Evolutionary conservation across 1,284 basidiomycete species (phyloP).

Genomic region (Singerocomus inundabilis): DNA sequence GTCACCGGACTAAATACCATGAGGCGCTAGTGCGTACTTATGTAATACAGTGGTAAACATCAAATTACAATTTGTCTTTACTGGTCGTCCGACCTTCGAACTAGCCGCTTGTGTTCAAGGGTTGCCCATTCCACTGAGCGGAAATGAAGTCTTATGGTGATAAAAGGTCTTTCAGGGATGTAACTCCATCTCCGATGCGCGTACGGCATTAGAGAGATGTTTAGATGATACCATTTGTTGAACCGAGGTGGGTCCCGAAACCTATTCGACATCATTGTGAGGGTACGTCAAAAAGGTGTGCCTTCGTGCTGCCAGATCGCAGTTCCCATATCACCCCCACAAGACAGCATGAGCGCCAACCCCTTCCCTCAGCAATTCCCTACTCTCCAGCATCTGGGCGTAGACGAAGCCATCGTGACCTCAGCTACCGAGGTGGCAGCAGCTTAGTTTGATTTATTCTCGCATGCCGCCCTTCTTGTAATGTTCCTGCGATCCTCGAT

Average conservation of each 20-base stretch:
- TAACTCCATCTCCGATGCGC: no score
- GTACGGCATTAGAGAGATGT: not conserved
- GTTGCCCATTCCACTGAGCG: no score
- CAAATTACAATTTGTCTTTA: no score
- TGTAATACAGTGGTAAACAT: no score
- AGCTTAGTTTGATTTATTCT: slow-evolving; percentile 35
- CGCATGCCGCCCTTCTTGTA: slow-evolving; percentile 28
- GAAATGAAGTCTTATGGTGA: not conserved
- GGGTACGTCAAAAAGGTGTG: not conserved
- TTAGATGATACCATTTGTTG: not conserved
- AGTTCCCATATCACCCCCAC: not conserved
- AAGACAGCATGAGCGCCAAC: slow-evolving; percentile 20
- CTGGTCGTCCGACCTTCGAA: no score
- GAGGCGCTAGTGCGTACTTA: no score
- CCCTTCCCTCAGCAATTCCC: slow-evolving; percentile 27
- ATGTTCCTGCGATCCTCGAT: slow-evolving; percentile 26
- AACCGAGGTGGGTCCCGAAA: no score
- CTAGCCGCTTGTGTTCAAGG: no score
- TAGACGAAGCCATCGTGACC: slow-evolving; percentile 18
- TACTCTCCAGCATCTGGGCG: slow-evolving; percentile 29
- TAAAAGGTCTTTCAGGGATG: not conserved
- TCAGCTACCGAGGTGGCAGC: slow-evolving; percentile 24
- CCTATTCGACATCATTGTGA: not conserved
- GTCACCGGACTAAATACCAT: no score
- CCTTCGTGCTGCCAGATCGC: no score